These are phyloP conservation scores for Penicillium parvum DNA, from an alignment of 495 filamentous ascomycete species.

Conservation along the genomic window DNA sequence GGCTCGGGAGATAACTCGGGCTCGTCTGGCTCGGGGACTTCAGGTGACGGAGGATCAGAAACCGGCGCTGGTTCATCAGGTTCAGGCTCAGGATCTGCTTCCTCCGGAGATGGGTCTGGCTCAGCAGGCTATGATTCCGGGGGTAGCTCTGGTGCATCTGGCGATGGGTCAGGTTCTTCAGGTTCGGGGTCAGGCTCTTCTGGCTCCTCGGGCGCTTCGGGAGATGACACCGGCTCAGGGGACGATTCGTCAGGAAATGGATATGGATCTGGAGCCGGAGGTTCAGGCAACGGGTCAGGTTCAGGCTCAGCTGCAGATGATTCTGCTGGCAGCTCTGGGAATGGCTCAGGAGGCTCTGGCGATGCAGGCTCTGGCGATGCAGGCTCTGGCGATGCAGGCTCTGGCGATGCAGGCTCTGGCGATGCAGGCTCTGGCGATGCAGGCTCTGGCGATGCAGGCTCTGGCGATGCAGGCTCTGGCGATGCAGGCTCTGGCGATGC, in stretches of 20 bases:
- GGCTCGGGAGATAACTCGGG: background rate
- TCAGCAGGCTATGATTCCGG: no score
- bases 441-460: no score
- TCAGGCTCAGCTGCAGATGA: background rate
- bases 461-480: no score
- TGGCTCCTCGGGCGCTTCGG: background rate
- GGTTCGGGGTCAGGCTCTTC: background rate
- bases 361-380: no score
- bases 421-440: no score
- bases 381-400: no score
- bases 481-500: no score
- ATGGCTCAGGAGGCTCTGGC: no score
- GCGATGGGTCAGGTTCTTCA: no score
- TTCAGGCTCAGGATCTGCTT: background rate
- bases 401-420: no score
- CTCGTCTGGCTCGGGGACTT: background rate
- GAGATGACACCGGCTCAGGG: background rate
- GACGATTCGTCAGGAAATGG: background rate
- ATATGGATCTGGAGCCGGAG: background rate
- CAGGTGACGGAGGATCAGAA: no score
- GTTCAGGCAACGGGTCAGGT: background rate
- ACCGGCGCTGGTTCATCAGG: background rate
- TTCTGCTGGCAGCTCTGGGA: background rate
- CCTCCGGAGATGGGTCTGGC: background rate
- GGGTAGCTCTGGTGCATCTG: no score